These are phyloP conservation scores for Mycosarcoma mackinlayi DNA, from an alignment of 1,284 basidiomycete species.

Conservation along the genomic window DNA sequence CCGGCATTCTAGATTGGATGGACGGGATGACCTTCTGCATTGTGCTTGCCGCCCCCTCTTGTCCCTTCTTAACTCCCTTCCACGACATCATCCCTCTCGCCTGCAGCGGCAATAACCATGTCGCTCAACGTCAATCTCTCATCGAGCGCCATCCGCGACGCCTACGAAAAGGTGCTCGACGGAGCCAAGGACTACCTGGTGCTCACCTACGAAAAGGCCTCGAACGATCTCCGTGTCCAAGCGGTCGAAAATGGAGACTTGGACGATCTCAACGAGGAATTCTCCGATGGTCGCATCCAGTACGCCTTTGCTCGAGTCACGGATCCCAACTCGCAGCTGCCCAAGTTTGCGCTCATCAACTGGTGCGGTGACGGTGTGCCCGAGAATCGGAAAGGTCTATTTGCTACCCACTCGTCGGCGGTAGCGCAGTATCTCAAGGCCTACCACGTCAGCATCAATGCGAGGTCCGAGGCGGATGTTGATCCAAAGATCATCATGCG, in stretches of 20 bases:
- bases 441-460: conserved; percentile 86
- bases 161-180: conserved; percentile 66
- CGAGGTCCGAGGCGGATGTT: conserved; percentile 82
- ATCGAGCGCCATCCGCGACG: conserved; percentile 74
- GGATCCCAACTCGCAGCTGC: conserved; percentile 88
- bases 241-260: conserved; percentile 76
- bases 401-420: conserved; percentile 83
- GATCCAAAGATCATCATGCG: conserved; percentile 73
- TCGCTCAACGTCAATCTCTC: conserved; percentile 74
- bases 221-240: conserved; percentile 91
- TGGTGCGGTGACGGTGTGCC: conserved; percentile 94
- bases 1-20: no score
- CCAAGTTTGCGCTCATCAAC: conserved; percentile 85
- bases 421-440: conserved; percentile 85
- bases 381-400: conserved; percentile 89
- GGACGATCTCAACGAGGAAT: conserved; percentile 91
- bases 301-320: conserved; percentile 90
- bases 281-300: conserved; percentile 92
- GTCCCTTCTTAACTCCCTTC: no score
- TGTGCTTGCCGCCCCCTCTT: no score
- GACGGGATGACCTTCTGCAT: not conserved
- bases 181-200: conserved; percentile 84
- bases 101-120: conserved; percentile 43
- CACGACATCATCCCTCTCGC: not conserved
- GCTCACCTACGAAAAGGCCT: conserved; percentile 84